Conservation (phyloP, 768 basidiomycete species). For the Bullera alba region DNA sequence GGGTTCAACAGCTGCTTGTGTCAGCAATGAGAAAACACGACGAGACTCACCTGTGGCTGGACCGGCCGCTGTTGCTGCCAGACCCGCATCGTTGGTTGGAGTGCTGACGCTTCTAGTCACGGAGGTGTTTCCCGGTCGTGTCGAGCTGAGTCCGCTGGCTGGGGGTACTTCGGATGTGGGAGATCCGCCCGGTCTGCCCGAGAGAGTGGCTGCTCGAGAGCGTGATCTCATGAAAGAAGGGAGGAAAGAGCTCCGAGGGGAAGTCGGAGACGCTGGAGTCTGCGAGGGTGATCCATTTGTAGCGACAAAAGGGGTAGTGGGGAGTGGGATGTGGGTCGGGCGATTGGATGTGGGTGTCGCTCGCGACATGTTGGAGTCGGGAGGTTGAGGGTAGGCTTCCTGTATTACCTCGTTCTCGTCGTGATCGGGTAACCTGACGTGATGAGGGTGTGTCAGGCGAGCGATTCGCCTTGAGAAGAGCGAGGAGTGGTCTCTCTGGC, state of each 20-base stretch:
- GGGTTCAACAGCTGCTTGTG: background rate
- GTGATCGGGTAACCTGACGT: background rate
- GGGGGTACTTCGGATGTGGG: background rate
- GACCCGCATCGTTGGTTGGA: conserved; percentile 13
- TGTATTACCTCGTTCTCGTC: background rate
- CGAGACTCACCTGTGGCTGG: background rate
- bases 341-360: conserved; percentile 11
- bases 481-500: background rate
- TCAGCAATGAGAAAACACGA: background rate
- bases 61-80: background rate
- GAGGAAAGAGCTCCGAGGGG: conserved; percentile 38
- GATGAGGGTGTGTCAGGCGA: background rate
- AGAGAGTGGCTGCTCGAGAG: conserved; percentile 35
- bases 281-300: conserved; percentile 15
- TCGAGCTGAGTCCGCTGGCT: conserved; percentile 1
- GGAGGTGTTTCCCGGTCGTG: conserved; percentile 12
- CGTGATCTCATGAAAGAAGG: conserved; percentile 41
- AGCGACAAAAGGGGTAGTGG: conserved; percentile 9
- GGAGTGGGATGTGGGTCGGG: conserved; percentile 39
- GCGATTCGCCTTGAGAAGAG: background rate
- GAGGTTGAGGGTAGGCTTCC: background rate
- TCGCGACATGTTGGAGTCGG: conserved; percentile 18
- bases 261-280: conserved; percentile 29
- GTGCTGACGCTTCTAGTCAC: conserved; percentile 39
- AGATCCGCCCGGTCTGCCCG: background rate